These are phyloP conservation scores for Drechslerella coelobrocha DNA, from an alignment of 2,329 filamentous ascomycete genomes.

Conservation along the genomic window DNA sequence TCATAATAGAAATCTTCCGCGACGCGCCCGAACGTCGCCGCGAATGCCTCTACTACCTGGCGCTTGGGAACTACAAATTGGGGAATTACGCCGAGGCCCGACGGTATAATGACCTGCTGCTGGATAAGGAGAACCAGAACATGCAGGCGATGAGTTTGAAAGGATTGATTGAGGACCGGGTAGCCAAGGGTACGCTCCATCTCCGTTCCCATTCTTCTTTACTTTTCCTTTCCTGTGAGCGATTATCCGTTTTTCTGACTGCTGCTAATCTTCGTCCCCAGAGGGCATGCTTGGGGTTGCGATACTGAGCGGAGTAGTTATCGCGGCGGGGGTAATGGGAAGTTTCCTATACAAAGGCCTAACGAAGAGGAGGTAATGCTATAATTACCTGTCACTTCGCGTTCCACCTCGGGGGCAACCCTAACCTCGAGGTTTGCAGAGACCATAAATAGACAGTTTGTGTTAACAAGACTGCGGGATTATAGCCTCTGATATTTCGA, in stretches of 20 bases:
- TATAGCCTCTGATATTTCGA: not conserved
- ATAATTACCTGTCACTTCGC: constrained; percentile 14
- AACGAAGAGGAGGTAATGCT: constrained; percentile 63
- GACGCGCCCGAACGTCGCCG: constrained; percentile 88
- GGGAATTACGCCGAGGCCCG: constrained; percentile 96
- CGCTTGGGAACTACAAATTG: constrained; percentile 95
- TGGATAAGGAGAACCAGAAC: constrained; percentile 90
- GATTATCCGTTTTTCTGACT: constrained; percentile 12
- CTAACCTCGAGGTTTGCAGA: not conserved
- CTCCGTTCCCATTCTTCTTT: not conserved
- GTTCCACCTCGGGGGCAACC: not conserved
- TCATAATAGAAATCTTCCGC: constrained; percentile 93
- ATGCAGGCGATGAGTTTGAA: constrained; percentile 87
- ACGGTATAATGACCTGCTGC: constrained; percentile 88
- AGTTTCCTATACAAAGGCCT: constrained; percentile 82
- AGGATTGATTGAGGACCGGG: constrained; percentile 90
- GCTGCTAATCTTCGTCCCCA: constrained; percentile 18
- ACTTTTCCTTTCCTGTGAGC: not conserved
- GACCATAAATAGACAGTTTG: not conserved
- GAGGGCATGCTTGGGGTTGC: constrained; percentile 94
- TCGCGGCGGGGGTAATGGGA: constrained; percentile 91
- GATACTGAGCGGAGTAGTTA: constrained; percentile 89
- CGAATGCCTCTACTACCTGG: constrained; percentile 98
- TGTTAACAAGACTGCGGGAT: not conserved
- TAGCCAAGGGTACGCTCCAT: constrained; percentile 68